A percentile compares a stretch with the other conserved stretches of the same genome.
Evolutionary conservation across 2,329 filamentous ascomycete species (phyloP).

Genomic region (Atkinsonella hypoxylon): DNA sequence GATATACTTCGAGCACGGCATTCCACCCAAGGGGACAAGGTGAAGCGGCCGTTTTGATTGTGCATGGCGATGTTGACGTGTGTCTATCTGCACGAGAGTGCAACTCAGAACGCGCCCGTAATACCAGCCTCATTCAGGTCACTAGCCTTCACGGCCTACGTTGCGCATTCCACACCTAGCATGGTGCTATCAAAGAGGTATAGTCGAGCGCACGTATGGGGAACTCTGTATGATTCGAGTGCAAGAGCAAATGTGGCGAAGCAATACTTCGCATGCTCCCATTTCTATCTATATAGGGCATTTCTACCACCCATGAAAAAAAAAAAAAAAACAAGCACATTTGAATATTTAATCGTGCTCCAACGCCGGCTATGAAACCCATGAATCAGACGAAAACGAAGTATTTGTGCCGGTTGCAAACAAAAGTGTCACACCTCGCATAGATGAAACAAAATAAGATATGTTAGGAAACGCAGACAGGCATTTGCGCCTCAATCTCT

Average conservation of each 20-base stretch:
- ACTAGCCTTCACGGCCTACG: too few species aligned
- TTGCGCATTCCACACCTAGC: too few species aligned
- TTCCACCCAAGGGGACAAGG: too few species aligned
- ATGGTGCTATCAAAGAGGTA: too few species aligned
- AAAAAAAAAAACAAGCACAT: background rate
- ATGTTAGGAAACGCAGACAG: background rate
- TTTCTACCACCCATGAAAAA: background rate
- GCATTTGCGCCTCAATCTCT: background rate
- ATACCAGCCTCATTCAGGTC: too few species aligned
- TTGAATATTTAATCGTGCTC: background rate
- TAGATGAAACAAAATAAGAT: background rate
- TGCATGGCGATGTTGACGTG: too few species aligned
- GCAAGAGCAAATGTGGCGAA: too few species aligned
- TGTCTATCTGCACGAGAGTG: too few species aligned
- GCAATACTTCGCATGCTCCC: too few species aligned
- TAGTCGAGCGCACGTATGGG: background rate
- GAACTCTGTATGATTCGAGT: background rate
- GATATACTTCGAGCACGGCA: too few species aligned
- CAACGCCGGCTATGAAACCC: slow-evolving; percentile 9
- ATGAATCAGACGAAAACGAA: background rate
- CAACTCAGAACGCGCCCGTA: too few species aligned
- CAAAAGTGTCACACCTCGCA: background rate
- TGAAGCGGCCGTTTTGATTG: too few species aligned
- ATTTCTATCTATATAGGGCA: slow-evolving; percentile 3
- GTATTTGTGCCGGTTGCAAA: background rate